These are phyloP conservation scores for Eimeria maxima DNA, from an alignment of 169 alveolate genomes.

Conservation along the genomic window DNA sequence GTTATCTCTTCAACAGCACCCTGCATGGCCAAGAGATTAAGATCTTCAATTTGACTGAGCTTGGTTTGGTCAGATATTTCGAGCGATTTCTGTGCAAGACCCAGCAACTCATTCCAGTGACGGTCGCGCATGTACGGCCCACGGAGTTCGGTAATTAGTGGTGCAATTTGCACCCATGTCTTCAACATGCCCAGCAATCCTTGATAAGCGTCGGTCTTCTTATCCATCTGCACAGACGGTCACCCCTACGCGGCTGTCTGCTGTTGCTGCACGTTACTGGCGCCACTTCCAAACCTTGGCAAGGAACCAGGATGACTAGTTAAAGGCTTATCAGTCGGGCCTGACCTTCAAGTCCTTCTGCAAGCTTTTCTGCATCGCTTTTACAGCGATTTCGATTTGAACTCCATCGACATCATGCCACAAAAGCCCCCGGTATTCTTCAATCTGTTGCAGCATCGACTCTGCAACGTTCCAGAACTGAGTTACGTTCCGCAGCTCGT, in stretches of 20 bases:
- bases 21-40: constrained; percentile 93
- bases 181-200: constrained; percentile 89
- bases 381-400: constrained; percentile 95
- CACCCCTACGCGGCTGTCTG: background rate
- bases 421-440: constrained; percentile 89
- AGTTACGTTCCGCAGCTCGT: constrained; percentile 92
- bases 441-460: constrained; percentile 89
- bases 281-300: background rate
- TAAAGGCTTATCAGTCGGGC: background rate
- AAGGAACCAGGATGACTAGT: background rate
- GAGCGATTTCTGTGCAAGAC: constrained; percentile 88
- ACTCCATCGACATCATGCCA: constrained; percentile 93
- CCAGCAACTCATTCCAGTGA: constrained; percentile 96
- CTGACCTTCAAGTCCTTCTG: constrained; percentile 85
- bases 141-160: constrained; percentile 95
- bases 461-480: constrained; percentile 94
- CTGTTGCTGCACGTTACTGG: background rate
- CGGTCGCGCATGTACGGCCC: constrained; percentile 97
- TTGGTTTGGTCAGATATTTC: constrained; percentile 89
- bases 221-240: constrained; percentile 89
- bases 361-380: constrained; percentile 89
- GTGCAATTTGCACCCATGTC: constrained; percentile 95
- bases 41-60: constrained; percentile 93
- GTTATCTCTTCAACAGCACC: constrained; percentile 97
- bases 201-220: constrained; percentile 93